Evolutionary conservation across 1,139 yeast species (phyloP).

Genomic region (Sugiyamaella paludigena): DNA sequence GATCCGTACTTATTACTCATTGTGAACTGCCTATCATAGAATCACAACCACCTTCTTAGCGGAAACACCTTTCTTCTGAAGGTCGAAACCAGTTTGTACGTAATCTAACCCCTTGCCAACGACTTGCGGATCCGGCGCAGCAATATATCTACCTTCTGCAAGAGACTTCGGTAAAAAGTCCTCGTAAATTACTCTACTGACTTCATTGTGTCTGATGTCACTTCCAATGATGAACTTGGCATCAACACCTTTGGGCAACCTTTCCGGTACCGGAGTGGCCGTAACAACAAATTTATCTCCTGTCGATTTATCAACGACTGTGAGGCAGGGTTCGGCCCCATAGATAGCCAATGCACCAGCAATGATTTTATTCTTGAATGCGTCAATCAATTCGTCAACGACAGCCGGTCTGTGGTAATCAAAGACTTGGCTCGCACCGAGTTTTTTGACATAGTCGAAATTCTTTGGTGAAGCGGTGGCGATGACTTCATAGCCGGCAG

Average conservation of each 20-base stretch:
- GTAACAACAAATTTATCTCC: slow-evolving; percentile 7
- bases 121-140: slow-evolving; percentile 11
- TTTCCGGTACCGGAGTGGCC: not conserved
- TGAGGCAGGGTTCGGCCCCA: not conserved
- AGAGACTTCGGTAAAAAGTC: slow-evolving; percentile 13
- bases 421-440: slow-evolving; percentile 43
- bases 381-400: slow-evolving; percentile 2
- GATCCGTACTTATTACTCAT: too few species aligned
- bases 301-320: not conserved
- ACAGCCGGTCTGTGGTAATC: slow-evolving; percentile 34
- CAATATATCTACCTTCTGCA: slow-evolving; percentile 4
- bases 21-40: not conserved
- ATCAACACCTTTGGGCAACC: slow-evolving; percentile 4
- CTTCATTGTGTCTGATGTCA: not conserved
- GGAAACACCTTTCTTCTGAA: slow-evolving; percentile 10
- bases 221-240: slow-evolving; percentile 2
- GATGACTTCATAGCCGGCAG: slow-evolving; percentile 45
- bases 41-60: slow-evolving; percentile 11
- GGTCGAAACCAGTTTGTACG: slow-evolving; percentile 7
- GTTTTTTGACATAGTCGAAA: slow-evolving; percentile 37
- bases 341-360: slow-evolving; percentile 3
- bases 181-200: slow-evolving; percentile 1
- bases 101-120: slow-evolving; percentile 10
- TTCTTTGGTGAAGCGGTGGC: slow-evolving; percentile 49
- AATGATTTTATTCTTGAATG: not conserved